These are phyloP conservation scores for Trametes cinnabarina DNA, from an alignment of 768 basidiomycete species.

Conservation along the genomic window DNA sequence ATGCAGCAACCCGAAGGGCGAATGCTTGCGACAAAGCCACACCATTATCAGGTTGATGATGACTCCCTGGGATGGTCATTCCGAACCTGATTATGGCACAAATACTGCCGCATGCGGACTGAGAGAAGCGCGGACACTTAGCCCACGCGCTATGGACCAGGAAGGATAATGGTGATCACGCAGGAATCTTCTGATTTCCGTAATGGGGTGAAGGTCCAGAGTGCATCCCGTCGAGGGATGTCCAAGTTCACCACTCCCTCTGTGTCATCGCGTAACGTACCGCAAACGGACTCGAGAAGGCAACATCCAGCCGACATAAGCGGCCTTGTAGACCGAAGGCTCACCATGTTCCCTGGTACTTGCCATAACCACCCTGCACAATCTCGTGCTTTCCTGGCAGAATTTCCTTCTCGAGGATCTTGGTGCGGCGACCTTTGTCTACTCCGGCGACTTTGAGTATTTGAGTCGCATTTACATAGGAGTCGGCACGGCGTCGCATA, in stretches of 20 bases:
- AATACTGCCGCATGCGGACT: no score
- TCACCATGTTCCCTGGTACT: conserved; percentile 99
- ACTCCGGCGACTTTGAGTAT: conserved; percentile 98
- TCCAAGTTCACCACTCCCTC: no score
- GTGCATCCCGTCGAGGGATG: no score
- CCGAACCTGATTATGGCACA: background rate
- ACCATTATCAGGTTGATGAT: background rate
- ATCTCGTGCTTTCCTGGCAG: conserved; percentile 95
- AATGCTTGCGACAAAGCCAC: background rate
- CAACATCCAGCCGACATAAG: background rate
- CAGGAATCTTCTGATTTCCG: no score
- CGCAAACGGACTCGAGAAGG: background rate
- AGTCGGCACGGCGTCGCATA: conserved; percentile 93
- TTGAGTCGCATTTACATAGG: conserved; percentile 97
- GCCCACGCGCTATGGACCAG: no score
- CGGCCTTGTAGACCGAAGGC: conserved; percentile 23
- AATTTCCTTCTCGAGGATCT: conserved; percentile 97
- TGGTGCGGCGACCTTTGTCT: conserved; percentile 93
- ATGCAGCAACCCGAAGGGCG: background rate
- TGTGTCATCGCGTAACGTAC: no score
- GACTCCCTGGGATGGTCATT: background rate
- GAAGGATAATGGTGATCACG: no score
- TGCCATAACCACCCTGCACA: conserved; percentile 98
- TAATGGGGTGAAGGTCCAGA: no score
- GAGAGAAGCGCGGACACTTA: no score